These are phyloP conservation scores for Russula sp. DNA, from an alignment of 768 basidiomycete species.

Conservation along the genomic window DNA sequence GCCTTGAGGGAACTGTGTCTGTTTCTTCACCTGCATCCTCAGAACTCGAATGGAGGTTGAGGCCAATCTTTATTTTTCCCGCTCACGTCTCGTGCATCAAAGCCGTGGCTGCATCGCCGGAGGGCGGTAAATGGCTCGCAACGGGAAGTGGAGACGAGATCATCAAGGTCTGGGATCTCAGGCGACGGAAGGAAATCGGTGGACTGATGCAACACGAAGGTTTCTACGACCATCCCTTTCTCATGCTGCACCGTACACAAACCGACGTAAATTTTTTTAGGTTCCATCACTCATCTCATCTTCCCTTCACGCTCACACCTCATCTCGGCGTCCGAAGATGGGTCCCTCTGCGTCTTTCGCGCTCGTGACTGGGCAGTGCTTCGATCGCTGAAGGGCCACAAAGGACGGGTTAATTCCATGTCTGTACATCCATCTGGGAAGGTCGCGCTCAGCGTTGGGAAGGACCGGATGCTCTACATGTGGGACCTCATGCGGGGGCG, in stretches of 20 bases:
- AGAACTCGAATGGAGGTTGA: conserved; percentile 37
- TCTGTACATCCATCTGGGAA: conserved; percentile 92
- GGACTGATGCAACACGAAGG: conserved; percentile 94
- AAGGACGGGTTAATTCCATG: conserved; percentile 82
- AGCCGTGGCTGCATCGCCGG: conserved; percentile 78
- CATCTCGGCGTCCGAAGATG: conserved; percentile 88
- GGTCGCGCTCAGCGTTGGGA: conserved; percentile 84
- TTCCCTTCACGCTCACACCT: conserved; percentile 89
- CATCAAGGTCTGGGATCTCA: conserved; percentile 93
- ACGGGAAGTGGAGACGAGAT: conserved; percentile 96
- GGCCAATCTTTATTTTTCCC: conserved; percentile 92
- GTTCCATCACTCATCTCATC: conserved; percentile 81
- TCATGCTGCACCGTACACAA: background rate
- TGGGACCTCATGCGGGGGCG: conserved; percentile 98
- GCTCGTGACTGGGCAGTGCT: conserved; percentile 93
- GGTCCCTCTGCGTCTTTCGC: conserved; percentile 82
- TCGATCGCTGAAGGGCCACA: conserved; percentile 85
- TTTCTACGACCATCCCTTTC: conserved; percentile 28
- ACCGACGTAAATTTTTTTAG: conserved; percentile 33
- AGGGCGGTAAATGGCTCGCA: conserved; percentile 93
- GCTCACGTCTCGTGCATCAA: conserved; percentile 94
- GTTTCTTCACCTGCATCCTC: conserved; percentile 26
- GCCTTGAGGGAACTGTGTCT: conserved; percentile 59
- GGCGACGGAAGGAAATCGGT: conserved; percentile 87
- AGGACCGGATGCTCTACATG: conserved; percentile 86